A percentile compares a stretch with the other conserved stretches of the same genome.
Conservation (phyloP, 176 grass and related monocot species). For the Carex littledalei region DNA sequence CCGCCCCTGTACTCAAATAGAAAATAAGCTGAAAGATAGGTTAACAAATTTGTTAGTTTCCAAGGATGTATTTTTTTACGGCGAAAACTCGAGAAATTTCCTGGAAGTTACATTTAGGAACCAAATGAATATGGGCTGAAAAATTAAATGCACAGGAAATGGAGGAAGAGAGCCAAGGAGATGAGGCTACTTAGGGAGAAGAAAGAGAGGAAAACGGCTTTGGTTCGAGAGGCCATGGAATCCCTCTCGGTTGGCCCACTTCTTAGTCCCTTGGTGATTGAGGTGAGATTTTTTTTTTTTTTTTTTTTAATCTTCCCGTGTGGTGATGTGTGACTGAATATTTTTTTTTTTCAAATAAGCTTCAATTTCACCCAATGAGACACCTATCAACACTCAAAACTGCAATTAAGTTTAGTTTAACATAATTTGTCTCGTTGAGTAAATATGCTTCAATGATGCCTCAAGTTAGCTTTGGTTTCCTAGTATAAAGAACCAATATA, state of each 20-base stretch:
- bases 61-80: not conserved
- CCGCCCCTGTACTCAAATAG: not conserved
- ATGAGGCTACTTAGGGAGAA: conserved; percentile 48
- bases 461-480: not conserved
- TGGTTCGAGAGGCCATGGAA: conserved; percentile 58
- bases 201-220: conserved; percentile 62
- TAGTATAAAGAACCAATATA: not conserved
- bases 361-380: not conserved
- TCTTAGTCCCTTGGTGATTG: conserved; percentile 19
- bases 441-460: not conserved
- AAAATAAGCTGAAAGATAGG: not conserved
- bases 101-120: not conserved
- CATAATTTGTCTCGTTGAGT: not conserved
- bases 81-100: not conserved
- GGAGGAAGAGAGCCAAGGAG: conserved; percentile 50
- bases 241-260: conserved; percentile 65
- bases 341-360: not conserved
- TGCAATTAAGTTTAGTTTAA: not conserved
- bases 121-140: conserved; percentile 8
- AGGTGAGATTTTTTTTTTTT: conserved; percentile 3
- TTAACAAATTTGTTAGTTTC: not conserved
- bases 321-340: not conserved
- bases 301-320: not conserved
- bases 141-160: conserved; percentile 50
- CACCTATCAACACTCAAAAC: not conserved